A percentile compares a stretch with the other conserved stretches of the same genome.
Evolutionary conservation across 345 rosid genomes (phyloP).

Genomic region (Trapa incisa): DNA sequence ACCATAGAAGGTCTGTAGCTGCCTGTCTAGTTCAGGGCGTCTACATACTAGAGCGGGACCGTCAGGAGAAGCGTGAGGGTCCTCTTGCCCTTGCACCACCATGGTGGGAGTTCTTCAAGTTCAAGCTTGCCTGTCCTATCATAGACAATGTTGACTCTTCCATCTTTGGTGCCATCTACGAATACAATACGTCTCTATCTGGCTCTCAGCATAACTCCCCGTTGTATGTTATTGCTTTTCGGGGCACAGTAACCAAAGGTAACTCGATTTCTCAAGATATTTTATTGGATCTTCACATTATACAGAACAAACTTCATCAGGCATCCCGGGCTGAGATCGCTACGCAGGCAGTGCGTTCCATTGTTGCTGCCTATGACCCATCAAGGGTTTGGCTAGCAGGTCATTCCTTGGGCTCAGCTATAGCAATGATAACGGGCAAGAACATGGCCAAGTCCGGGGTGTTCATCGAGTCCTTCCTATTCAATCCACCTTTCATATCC

Average conservation of each 20-base stretch:
- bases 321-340: slow-evolving; percentile 72
- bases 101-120: slow-evolving; percentile 85
- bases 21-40: slow-evolving; percentile 80
- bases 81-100: slow-evolving; percentile 51
- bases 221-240: slow-evolving; percentile 56
- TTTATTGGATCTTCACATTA: slow-evolving; percentile 44
- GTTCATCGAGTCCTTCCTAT: slow-evolving; percentile 51
- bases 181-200: slow-evolving; percentile 31
- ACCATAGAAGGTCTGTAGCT: slow-evolving; percentile 60
- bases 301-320: slow-evolving; percentile 52
- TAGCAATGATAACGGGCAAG: slow-evolving; percentile 71
- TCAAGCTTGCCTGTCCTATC: slow-evolving; percentile 40
- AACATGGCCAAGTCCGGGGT: slow-evolving; percentile 49
- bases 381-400: slow-evolving; percentile 85
- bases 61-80: slow-evolving; percentile 61
- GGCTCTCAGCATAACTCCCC: slow-evolving; percentile 28
- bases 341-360: slow-evolving; percentile 56
- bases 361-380: slow-evolving; percentile 50
- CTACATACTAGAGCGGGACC: slow-evolving; percentile 68
- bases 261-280: slow-evolving; percentile 60
- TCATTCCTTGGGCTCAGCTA: slow-evolving; percentile 82
- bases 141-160: slow-evolving; percentile 63
- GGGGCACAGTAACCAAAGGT: slow-evolving; percentile 66
- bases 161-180: slow-evolving; percentile 71
- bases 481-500: slow-evolving; percentile 76